Base-by-base conservation (phyloP, 345 rosid genomes). In the Salix caprea region DNA sequence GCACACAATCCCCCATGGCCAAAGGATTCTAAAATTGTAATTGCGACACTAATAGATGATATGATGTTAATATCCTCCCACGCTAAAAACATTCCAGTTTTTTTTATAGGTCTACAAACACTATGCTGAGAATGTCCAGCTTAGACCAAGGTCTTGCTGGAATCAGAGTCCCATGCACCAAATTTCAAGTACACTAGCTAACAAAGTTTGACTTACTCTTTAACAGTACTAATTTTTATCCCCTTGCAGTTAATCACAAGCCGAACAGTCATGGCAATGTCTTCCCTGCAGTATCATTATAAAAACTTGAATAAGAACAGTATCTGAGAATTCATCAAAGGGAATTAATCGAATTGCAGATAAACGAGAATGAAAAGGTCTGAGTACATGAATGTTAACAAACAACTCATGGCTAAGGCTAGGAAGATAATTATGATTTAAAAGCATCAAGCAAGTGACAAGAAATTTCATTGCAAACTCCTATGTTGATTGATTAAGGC, bases 191-290 rank as follows among this genome's bases (percentile, higher is more conserved):
- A 70, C 14, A 46, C 1, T 26, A 46, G 14, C 7, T 68, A 71
- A 48, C 19, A 61, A 73, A 68, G 14, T 73, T 61, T 72, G 62
- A 83, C 97, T 86, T 88, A 93, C 99, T 93, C 94, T 85, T 81
- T 89, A 79, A 95, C 97, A 21, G 92, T 76, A 74, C 82, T 90
- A 84, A 93, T 82, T 88, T 90, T 95, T 89, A 95, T 82, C 60
- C 97, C 99, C 64, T 87, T 90, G 91, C 87, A 95, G 84, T 86
- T 95, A 70, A 93, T 90, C 79, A 95, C 97, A 79, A 93, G 97
- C 82, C 99, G 91, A 65, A 95, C 88, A 72, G 93, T 91, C 99
- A 95, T 95, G 62, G 82, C 83, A 71, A 92, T 84, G 81, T 92
- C 97, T 77, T 89, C 94, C 81, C 97, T 93, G 90, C 80, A 82